Conservation (phyloP, 2,329 filamentous ascomycete species). For the Penicillium sumatraense region DNA sequence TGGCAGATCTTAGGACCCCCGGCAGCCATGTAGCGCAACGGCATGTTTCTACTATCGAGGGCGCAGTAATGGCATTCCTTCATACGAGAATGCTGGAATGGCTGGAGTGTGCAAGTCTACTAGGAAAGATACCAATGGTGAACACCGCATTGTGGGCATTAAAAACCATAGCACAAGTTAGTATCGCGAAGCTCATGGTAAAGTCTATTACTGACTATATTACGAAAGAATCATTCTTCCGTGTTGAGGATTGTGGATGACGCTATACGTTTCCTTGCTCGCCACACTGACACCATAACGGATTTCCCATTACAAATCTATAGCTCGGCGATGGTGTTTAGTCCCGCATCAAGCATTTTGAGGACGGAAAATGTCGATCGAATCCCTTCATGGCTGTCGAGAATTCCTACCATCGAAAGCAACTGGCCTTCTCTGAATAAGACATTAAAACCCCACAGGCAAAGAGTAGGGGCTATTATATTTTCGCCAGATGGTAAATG, state of each 20-base stretch:
- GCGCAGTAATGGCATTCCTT: too few species aligned
- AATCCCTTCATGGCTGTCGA: too few species aligned
- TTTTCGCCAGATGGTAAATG: conserved; percentile 32
- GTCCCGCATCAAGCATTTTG: too few species aligned
- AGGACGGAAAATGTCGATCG: too few species aligned
- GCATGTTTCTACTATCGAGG: conserved; percentile 8
- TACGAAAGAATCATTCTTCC: neutral
- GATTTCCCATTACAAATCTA: too few species aligned
- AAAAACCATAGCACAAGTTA: too few species aligned
- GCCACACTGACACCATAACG: conserved; percentile 12
- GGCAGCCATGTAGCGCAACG: neutral
- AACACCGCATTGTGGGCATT: too few species aligned
- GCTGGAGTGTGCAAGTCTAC: conserved; percentile 34
- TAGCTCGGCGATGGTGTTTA: too few species aligned
- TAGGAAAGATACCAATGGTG: conserved; percentile 14
- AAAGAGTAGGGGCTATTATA: conserved; percentile 24
- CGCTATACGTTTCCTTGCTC: conserved; percentile 15
- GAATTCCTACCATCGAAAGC: too few species aligned
- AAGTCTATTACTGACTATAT: too few species aligned
- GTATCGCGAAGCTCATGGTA: too few species aligned
- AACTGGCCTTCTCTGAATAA: too few species aligned
- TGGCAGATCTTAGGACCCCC: conserved; percentile 10
- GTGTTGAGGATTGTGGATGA: conserved; percentile 8
- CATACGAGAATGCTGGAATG: conserved; percentile 29
- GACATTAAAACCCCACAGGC: conserved; percentile 26